Base-by-base conservation (phyloP, 306 rosid genomes). In the Corylus avellana region DNA sequence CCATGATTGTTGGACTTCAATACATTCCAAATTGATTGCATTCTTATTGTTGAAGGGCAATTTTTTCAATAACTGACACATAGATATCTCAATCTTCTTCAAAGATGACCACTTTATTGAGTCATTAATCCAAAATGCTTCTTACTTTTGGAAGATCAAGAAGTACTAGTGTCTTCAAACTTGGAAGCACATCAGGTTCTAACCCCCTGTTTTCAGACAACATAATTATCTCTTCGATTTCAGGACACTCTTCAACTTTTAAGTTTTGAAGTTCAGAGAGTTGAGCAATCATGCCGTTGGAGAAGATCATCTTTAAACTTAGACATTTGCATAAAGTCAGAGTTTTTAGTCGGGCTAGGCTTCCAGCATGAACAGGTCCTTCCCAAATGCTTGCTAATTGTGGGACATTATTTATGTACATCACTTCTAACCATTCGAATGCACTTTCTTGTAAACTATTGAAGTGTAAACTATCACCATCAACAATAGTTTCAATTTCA, bases 71-170 rank as follows among this genome's bases (percentile, higher is more conserved):
- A 1, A 0, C 13, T 57, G 79, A 48, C 87, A 79, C 0, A 14
- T 55, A 8, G 11, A 56, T 22, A 79, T 37, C 74, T 71, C 35
- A 2, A 79, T 14, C 32, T 4, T 64, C 84, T 80, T 56, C 17
- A 80, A 29, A 76, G 82, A 77, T 42, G 70, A n/a, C 87, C 84
- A 80, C 25, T 46, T 55, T 53, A 80, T 72, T 25, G 58, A 64
- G 6, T 73, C 13, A 35, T 9, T 29, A 51, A 67, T 3, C 77
- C 82, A 72, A 5, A 5, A 80, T 53, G 10, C 5, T 57, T 27
- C 2, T 66, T 3, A 84, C 53, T 0, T 32, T 50, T 17, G 77
- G 75, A 35, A 84, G 54, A 78, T 77, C 56, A 58, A 20, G 51
- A 6, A 84, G 76, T 42, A 57, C 6, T n/a, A 80, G 49, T 58